Percentiles rank a stretch among this genome's conserved stretches.
These are phyloP conservation scores for Leucocoprinus gongylophorus DNA, from an alignment of 1,284 basidiomycete genomes.

Conservation along the genomic window DNA sequence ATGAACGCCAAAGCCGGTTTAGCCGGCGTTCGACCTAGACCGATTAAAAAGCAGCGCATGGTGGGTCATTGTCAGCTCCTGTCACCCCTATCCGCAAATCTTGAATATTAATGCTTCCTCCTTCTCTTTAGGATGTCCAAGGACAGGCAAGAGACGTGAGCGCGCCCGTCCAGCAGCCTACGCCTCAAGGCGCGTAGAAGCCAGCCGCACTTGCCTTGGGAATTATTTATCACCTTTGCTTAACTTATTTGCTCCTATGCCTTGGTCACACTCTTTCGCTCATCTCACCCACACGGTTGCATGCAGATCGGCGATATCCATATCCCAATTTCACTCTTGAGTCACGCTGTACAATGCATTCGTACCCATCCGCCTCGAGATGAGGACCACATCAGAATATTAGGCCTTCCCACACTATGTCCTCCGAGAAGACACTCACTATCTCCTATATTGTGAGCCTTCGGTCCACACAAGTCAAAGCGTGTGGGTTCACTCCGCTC, in stretches of 20 bases:
- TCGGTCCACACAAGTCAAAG: no score
- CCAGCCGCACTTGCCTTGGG: not conserved
- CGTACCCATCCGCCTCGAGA: not conserved
- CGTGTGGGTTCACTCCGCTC: no score
- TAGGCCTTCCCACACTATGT: no score
- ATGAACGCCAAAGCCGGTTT: conserved; percentile 49
- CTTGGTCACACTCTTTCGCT: not conserved
- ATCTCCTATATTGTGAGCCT: no score
- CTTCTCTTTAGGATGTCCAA: conserved; percentile 34
- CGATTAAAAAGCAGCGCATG: conserved; percentile 70
- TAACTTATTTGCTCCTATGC: not conserved
- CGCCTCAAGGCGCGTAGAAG: conserved; percentile 42
- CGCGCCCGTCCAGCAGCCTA: conserved; percentile 42
- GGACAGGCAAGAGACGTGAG: conserved; percentile 39
- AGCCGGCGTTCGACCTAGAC: conserved; percentile 53
- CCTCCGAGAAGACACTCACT: no score
- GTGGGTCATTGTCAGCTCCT: conserved; percentile 36
- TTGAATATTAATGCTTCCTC: not conserved
- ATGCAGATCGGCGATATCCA: not conserved
- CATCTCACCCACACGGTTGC: not conserved
- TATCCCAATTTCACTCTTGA: not conserved
- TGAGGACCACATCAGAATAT: no score
- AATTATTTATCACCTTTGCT: not conserved
- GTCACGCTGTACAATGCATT: not conserved
- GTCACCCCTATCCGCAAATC: conserved; percentile 3